Conservation (phyloP, 78 protist genomes). For the Dictyostelium purpureum region DNA sequence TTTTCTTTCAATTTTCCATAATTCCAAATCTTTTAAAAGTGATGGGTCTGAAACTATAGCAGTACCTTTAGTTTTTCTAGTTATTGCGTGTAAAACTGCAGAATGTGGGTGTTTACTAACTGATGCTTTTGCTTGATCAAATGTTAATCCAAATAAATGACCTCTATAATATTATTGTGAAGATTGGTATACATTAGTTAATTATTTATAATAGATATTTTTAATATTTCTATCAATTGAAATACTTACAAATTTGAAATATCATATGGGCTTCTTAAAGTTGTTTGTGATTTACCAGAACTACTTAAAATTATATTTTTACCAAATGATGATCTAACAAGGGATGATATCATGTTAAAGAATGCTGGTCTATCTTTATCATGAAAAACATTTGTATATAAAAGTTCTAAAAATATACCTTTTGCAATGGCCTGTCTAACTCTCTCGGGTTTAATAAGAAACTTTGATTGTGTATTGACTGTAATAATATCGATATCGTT, state of each 20-base stretch:
- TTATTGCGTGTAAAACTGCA: conserved; percentile 38
- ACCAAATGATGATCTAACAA: conserved; percentile 46
- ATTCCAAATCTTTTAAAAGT: conserved; percentile 20
- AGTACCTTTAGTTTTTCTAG: conserved; percentile 53
- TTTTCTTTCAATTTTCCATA: conserved; percentile 36
- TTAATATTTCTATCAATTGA: not conserved
- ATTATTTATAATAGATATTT: not conserved
- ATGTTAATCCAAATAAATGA: conserved; percentile 53
- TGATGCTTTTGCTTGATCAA: conserved; percentile 59
- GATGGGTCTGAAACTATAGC: not conserved
- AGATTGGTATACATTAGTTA: not conserved
- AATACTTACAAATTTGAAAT: conserved; percentile 19
- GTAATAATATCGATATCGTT: conserved; percentile 54
- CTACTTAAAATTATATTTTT: conserved; percentile 49
- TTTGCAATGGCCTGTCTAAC: conserved; percentile 49
- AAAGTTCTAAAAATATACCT: conserved; percentile 49
- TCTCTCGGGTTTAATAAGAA: conserved; percentile 19
- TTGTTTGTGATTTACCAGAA: not conserved
- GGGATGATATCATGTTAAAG: not conserved
- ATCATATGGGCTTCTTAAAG: conserved; percentile 46
- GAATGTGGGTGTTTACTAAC: conserved; percentile 54
- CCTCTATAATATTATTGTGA: not conserved
- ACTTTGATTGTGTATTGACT: not conserved
- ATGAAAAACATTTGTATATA: not conserved
- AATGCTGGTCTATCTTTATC: not conserved